phyloP scores from a whole-genome alignment of 176 grass and related monocot genomes.

The Bonia amplexicaulis region DNA sequence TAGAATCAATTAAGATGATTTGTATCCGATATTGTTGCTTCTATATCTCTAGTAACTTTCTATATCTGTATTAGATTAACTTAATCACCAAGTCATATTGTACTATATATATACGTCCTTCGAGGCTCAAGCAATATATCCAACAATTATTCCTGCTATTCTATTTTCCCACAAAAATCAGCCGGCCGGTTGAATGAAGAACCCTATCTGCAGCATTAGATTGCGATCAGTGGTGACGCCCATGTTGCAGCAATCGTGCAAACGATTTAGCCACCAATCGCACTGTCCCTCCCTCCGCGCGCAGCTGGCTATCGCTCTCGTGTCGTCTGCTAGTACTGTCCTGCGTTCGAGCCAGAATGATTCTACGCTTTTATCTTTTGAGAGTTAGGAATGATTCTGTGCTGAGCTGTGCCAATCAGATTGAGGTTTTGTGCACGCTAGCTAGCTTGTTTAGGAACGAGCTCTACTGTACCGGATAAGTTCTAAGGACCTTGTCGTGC shows the following conservation, averaged over 20 bases:
- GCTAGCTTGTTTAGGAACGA: neutral
- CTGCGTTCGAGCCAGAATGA: neutral
- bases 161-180: no score
- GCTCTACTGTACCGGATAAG: neutral
- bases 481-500: neutral
- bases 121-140: no score
- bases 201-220: neutral
- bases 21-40: no score
- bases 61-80: no score
- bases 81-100: no score
- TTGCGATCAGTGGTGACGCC: neutral
- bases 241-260: neutral
- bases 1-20: no score
- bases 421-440: neutral
- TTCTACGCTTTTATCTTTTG: neutral
- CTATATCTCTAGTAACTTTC: no score
- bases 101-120: no score
- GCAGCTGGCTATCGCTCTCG: neutral
- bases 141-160: no score
- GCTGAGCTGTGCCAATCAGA: neutral
- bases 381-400: neutral
- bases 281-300: neutral
- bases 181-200: neutral
- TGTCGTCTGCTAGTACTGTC: neutral
- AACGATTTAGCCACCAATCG: neutral